Percentiles rank a stretch among this genome's conserved stretches.
These are phyloP conservation scores for Neopestalotiopsis sp. DNA, from an alignment of 2,329 filamentous ascomycete species.

Conservation along the genomic window DNA sequence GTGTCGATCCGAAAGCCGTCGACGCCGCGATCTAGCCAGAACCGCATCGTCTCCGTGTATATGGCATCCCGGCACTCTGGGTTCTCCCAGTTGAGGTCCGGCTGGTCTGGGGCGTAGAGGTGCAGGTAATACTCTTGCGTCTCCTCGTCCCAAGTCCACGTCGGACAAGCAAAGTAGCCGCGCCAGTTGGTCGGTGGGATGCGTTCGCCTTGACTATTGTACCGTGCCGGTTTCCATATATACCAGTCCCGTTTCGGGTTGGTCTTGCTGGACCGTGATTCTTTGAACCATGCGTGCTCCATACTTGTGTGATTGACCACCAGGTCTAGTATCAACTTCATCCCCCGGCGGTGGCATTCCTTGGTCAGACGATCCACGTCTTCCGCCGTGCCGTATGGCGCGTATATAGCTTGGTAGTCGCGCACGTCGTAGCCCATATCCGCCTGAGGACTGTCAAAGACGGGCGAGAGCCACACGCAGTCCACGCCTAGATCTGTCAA, in stretches of 20 bases:
- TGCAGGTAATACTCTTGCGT: constrained; percentile 61
- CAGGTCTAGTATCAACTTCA: constrained; percentile 74
- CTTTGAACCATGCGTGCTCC: constrained; percentile 64
- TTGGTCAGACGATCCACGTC: constrained; percentile 70
- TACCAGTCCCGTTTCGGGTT: constrained; percentile 67
- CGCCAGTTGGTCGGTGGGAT: constrained; percentile 66
- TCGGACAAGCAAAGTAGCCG: constrained; percentile 51
- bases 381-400: constrained; percentile 68
- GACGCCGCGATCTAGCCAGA: constrained; percentile 75
- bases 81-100: constrained; percentile 81
- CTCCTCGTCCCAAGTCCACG: constrained; percentile 58
- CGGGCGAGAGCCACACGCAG: constrained; percentile 63
- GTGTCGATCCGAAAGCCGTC: constrained; percentile 72
- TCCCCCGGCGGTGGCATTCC: constrained; percentile 62
- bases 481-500: constrained; percentile 66
- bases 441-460: constrained; percentile 61
- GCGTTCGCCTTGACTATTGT: constrained; percentile 57
- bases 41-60: constrained; percentile 69
- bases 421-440: constrained; percentile 79
- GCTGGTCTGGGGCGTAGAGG: constrained; percentile 73
- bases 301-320: constrained; percentile 73
- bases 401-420: constrained; percentile 71
- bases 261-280: constrained; percentile 54
- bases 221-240: constrained; percentile 66
- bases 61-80: constrained; percentile 69